Evolutionary conservation across 2,329 filamentous ascomycete genomes (phyloP).

Genomic region (Exophiala alcalophila): DNA sequence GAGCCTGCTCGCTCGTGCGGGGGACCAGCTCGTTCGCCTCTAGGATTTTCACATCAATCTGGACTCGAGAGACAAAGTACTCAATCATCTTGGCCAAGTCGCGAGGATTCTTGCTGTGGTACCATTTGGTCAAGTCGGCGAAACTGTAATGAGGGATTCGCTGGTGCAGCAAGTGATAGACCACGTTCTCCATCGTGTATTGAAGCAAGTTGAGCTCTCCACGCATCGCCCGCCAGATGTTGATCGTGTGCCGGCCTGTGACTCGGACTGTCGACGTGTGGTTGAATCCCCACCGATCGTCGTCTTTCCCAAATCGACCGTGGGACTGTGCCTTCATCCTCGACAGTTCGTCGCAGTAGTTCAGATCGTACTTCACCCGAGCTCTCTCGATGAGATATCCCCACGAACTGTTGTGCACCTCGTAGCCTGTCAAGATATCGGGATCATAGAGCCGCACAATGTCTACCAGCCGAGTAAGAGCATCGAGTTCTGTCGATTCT

Average conservation of each 20-base stretch:
- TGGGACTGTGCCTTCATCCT: constrained; percentile 81
- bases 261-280: constrained; percentile 87
- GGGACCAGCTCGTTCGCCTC: constrained; percentile 85
- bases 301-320: constrained; percentile 79
- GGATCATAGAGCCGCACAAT: constrained; percentile 82
- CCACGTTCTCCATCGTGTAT: constrained; percentile 95
- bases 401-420: constrained; percentile 92
- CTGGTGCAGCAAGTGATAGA: constrained; percentile 82
- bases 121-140: constrained; percentile 78
- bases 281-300: constrained; percentile 89
- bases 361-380: constrained; percentile 78
- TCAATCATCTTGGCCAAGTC: constrained; percentile 72
- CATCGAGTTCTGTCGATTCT: constrained; percentile 76
- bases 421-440: constrained; percentile 90
- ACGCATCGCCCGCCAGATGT: constrained; percentile 94
- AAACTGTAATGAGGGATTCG: constrained; percentile 86
- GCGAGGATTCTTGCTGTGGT: constrained; percentile 62
- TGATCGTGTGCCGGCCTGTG: constrained; percentile 94
- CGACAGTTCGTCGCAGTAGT: constrained; percentile 87
- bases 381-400: constrained; percentile 92
- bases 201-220: constrained; percentile 87
- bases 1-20: constrained; percentile 89
- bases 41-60: constrained; percentile 83
- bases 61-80: constrained; percentile 72
- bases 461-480: constrained; percentile 81